Percentiles rank a stretch among this genome's conserved stretches.
phyloP scores from a whole-genome alignment of 495 filamentous ascomycete genomes.

The Aspergillus haitiensis region DNA sequence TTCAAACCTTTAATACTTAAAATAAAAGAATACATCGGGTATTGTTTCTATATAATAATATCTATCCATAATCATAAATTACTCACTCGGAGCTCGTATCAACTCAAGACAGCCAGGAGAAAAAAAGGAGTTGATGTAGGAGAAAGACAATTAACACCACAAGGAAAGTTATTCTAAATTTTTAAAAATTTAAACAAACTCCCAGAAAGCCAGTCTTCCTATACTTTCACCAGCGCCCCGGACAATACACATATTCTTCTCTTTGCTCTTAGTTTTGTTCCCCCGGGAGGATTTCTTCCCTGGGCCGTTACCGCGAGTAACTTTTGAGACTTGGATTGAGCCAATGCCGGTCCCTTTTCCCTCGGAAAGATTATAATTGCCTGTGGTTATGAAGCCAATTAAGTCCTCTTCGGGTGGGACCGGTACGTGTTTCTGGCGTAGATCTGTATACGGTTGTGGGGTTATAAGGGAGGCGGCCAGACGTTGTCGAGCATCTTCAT shows the following conservation, averaged over 20 bases:
- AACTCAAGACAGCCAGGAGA: too few species aligned
- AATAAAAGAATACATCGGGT: too few species aligned
- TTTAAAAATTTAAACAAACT: slow-evolving; percentile 51
- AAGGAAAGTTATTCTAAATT: background rate
- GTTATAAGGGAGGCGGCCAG: slow-evolving; percentile 56
- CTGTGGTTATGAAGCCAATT: slow-evolving; percentile 89
- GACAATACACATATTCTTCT: slow-evolving; percentile 69
- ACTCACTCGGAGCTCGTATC: too few species aligned
- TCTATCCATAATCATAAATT: too few species aligned
- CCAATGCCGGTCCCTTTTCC: slow-evolving; percentile 78
- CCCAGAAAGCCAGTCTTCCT: slow-evolving; percentile 81
- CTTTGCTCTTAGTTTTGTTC: slow-evolving; percentile 24
- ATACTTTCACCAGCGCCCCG: slow-evolving; percentile 72
- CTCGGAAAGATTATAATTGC: slow-evolving; percentile 76
- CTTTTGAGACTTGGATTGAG: slow-evolving; percentile 61
- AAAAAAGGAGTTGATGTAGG: too few species aligned
- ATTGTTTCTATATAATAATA: too few species aligned
- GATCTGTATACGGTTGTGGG: slow-evolving; percentile 29
- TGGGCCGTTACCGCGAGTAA: slow-evolving; percentile 24
- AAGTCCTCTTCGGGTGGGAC: slow-evolving; percentile 75
- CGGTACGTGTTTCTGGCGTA: slow-evolving; percentile 55
- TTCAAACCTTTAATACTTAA: too few species aligned
- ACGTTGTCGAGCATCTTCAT: slow-evolving; percentile 47
- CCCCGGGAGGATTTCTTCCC: slow-evolving; percentile 15
- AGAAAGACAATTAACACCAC: too few species aligned